Base-by-base conservation (phyloP, 176 grass and related monocot species). In the Chrysopogon serrulatus region DNA sequence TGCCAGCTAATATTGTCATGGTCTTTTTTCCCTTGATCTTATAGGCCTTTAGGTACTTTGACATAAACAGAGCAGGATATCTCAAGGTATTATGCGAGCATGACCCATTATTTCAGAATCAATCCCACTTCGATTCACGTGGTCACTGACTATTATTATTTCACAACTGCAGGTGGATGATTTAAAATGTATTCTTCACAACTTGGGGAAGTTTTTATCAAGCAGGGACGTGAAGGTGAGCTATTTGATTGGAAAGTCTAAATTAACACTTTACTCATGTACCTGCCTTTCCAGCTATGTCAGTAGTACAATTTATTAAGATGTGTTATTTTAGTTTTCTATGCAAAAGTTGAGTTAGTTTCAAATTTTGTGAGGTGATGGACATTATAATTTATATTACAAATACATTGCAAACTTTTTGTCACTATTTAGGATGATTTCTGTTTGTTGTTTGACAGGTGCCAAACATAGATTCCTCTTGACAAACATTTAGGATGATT, bases 31-130 rank as follows among this genome's bases (percentile, higher is more conserved):
- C 65, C 62, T 19, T 11, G 2, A 10, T 85, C 51, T 89, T 80
- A 8, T 90, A 99, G 97, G 93, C 97, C 85, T 99, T 99, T 76
- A 99, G 97, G 70, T 94, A 89, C 84, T 99, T 99, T 23, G 97
- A 99, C 47, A 86, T 86, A 78, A 96, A 94, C 35, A 92, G 88
- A 80, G 91, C 34, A 31, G 91, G 91, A 60, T 99, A 84, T 86
- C 75, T 99, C 37, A 99, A 90, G 91, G 97, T 96, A 88, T 75
- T 16, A 47, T 83, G 57, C 37, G 26, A 51, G 23, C n/a, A 65
- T 80, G 19, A 14, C 10, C 40, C 83, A 71, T 35, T 84, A 37
- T 89, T 53, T 86, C n/a, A n/a, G 21, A 83, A 53, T 37, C 16
- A 71, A 47, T 83, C 68, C 35, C 13, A 33, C 23, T 60, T 19